A percentile compares a stretch with the other conserved stretches of the same genome.
Conservation (phyloP, 371 early-diverging fungal species). For the Choanephora cucurbitarum region DNA sequence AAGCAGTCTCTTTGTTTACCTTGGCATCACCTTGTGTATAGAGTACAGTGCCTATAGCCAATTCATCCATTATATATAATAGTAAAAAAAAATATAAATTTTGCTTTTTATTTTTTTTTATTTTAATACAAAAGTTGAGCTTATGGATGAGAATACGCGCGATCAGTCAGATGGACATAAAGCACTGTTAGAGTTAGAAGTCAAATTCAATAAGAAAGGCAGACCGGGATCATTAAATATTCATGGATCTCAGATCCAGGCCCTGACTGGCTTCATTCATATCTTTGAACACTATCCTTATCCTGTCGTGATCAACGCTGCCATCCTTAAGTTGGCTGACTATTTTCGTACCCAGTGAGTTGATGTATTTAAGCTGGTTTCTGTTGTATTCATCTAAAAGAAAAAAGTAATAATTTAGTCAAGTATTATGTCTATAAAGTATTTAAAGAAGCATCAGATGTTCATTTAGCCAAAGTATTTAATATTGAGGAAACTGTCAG, state of each 20-base stretch:
- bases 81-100: neutral
- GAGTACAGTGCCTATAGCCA: slow-evolving; percentile 17
- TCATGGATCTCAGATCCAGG: slow-evolving; percentile 53
- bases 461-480: slow-evolving; percentile 53
- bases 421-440: slow-evolving; percentile 57
- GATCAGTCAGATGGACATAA: slow-evolving; percentile 43
- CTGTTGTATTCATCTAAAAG: neutral
- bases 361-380: too few species aligned
- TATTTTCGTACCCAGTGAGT: slow-evolving; percentile 57
- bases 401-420: slow-evolving; percentile 53
- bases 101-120: neutral
- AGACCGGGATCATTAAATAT: slow-evolving; percentile 33
- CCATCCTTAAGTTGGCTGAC: slow-evolving; percentile 59
- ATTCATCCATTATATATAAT: neutral
- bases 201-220: slow-evolving; percentile 44
- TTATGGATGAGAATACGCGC: slow-evolving; percentile 1
- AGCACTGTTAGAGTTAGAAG: slow-evolving; percentile 38
- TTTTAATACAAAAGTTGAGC: neutral
- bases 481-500: slow-evolving; percentile 57
- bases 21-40: slow-evolving; percentile 16
- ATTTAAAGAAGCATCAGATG: slow-evolving; percentile 47
- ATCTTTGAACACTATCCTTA: slow-evolving; percentile 58
- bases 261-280: slow-evolving; percentile 51
- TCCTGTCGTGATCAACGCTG: slow-evolving; percentile 60
- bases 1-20: too few species aligned